Conservation (phyloP, 2,329 filamentous ascomycete species). For the Tolypocladium nubicola region DNA sequence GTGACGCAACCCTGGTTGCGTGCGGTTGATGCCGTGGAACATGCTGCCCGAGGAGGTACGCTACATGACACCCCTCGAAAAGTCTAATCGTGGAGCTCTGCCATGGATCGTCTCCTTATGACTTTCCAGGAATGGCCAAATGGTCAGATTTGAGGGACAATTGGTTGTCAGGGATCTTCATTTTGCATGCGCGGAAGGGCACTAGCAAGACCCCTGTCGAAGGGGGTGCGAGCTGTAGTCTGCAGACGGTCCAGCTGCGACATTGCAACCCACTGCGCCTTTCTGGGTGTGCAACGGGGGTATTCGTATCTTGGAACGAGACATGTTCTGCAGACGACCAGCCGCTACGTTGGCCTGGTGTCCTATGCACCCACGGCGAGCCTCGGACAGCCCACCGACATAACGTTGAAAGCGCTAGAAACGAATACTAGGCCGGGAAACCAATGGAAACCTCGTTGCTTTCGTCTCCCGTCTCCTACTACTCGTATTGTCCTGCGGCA, state of each 20-base stretch:
- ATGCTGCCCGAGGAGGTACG: background rate
- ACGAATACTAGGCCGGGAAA: background rate
- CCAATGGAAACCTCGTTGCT: background rate
- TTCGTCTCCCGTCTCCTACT: background rate
- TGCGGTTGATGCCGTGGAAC: constrained; percentile 5
- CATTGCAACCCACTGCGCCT: background rate
- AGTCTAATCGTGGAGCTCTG: background rate
- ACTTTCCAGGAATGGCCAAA: constrained; percentile 1
- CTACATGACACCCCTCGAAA: background rate
- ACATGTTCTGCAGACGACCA: background rate
- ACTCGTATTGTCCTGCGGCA: background rate
- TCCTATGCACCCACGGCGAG: background rate
- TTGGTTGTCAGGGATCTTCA: constrained; percentile 1
- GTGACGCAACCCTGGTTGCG: background rate
- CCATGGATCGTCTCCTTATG: background rate
- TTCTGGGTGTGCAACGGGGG: background rate
- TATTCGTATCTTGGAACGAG: background rate
- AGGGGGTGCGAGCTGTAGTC: background rate
- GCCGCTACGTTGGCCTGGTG: background rate
- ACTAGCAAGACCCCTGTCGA: background rate
- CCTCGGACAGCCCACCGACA: background rate
- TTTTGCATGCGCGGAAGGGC: background rate
- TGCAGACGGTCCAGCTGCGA: background rate
- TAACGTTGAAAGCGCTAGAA: background rate
- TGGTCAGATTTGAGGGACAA: background rate